A percentile compares a stretch with the other conserved stretches of the same genome.
Evolutionary conservation across 2,329 filamentous ascomycete species (phyloP).

Genomic region (Sarocladium oryzae): DNA sequence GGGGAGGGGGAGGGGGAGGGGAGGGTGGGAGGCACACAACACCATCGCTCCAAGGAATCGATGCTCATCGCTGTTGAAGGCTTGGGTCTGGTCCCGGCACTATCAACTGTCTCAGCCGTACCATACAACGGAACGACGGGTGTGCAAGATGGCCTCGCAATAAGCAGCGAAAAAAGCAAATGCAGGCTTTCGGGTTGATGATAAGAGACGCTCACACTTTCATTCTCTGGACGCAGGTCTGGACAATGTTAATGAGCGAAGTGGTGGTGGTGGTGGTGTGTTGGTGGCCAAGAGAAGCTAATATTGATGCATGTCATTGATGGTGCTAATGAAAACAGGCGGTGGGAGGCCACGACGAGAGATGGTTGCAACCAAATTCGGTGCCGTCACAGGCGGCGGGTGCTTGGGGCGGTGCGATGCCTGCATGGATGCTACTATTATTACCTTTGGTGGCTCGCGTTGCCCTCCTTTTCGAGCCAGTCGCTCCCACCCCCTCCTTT

Average conservation of each 20-base stretch:
- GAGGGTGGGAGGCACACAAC: background rate
- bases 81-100: background rate
- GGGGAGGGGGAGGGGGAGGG: no score
- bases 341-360: background rate
- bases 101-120: background rate
- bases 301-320: constrained; percentile 9
- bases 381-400: constrained; percentile 7
- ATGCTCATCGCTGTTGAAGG: background rate
- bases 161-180: no score
- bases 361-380: background rate
- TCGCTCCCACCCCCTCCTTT: background rate
- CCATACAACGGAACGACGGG: background rate
- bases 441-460: constrained; percentile 7
- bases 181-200: no score
- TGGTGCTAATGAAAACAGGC: constrained; percentile 7
- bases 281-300: constrained; percentile 1
- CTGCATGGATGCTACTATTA: constrained; percentile 3
- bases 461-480: background rate
- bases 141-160: background rate
- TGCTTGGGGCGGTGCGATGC: background rate
- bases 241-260: no score
- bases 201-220: no score
- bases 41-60: background rate
- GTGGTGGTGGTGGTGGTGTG: background rate
- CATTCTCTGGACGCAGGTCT: no score